These are phyloP conservation scores for Calonectria montana DNA, from an alignment of 2,329 filamentous ascomycete species.

Conservation along the genomic window DNA sequence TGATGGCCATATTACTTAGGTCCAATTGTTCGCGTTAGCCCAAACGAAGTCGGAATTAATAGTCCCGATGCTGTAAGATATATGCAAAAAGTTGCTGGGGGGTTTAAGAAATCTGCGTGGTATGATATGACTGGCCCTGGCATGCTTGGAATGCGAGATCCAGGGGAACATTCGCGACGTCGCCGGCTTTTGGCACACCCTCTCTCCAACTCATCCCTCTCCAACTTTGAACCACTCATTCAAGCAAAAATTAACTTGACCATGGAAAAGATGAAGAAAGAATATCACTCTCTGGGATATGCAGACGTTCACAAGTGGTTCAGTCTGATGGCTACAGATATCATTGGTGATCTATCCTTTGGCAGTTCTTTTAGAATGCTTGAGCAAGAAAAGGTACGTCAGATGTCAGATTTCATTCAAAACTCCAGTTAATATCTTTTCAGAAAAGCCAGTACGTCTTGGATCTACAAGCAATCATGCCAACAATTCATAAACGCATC, in stretches of 20 bases:
- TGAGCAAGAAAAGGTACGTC: background rate
- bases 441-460: conserved; percentile 7
- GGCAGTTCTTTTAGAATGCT: conserved; percentile 6
- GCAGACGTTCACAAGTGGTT: conserved; percentile 4
- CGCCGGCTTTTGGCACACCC: conserved; percentile 3
- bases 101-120: conserved; percentile 1
- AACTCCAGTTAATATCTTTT: background rate
- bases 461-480: background rate
- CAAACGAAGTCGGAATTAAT: conserved; percentile 5
- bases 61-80: background rate
- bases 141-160: conserved; percentile 6
- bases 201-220: conserved; percentile 1
- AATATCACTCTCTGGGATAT: background rate
- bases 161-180: conserved; percentile 1
- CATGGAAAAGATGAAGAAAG: conserved; percentile 7
- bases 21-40: background rate
- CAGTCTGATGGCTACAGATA: conserved; percentile 4
- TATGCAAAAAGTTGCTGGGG: conserved; percentile 3
- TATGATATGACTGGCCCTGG: conserved; percentile 3
- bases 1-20: background rate
- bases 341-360: conserved; percentile 10
- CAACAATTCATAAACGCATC: conserved; percentile 6
- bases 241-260: background rate
- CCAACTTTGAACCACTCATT: background rate
- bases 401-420: background rate